Base-by-base conservation (phyloP, 129 eudicot species). In the Flaveria linearis region DNA sequence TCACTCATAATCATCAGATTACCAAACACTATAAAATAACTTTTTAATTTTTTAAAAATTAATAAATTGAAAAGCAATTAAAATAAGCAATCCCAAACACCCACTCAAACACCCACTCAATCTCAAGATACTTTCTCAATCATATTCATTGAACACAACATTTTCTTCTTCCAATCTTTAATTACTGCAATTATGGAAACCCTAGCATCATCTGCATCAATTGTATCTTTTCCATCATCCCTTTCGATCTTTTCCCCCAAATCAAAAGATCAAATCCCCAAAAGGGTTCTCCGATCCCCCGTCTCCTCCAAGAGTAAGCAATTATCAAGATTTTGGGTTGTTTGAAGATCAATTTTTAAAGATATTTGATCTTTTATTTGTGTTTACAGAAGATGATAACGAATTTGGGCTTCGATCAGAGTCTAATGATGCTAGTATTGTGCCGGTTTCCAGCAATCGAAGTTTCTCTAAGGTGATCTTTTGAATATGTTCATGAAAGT, bases 401-500 rank as follows among this genome's bases (percentile, higher is more conserved):
- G 90, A 87, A n/a, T 66, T 83, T 49, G 86, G 84, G 69, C 80
- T 86, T 70, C 86, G 78, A 77, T 84, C 85, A 11, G 91, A 84
- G 8, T 47, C 84, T 1, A 72, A 36, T 42, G 88, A 83, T 13
- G 26, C 84, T 36, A 87, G 86, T 67, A 74, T 87, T 26, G 93
- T 86, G 9, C 93, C 96, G 4, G 82, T 88, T 62, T 82, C 82
- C 55, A 63, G 83, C 74, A 74, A 86, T 43, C 86, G 65, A 5
- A 82, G 88, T 6, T 78, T 88, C 68, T 90, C 96, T 23, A 76
- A 86, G 89, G 96, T 81, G 78, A 42, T 79, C 25, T 8, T 65
- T 36, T 58, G 3, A 58, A 17, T 52, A 7, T 22, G 65, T 58
- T 36, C 23, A 22, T 58, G 4, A 36, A 10, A 30, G 65, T 58